These are phyloP conservation scores for Cryphonectria naterciae DNA, from an alignment of 2,329 filamentous ascomycete species.

Conservation along the genomic window DNA sequence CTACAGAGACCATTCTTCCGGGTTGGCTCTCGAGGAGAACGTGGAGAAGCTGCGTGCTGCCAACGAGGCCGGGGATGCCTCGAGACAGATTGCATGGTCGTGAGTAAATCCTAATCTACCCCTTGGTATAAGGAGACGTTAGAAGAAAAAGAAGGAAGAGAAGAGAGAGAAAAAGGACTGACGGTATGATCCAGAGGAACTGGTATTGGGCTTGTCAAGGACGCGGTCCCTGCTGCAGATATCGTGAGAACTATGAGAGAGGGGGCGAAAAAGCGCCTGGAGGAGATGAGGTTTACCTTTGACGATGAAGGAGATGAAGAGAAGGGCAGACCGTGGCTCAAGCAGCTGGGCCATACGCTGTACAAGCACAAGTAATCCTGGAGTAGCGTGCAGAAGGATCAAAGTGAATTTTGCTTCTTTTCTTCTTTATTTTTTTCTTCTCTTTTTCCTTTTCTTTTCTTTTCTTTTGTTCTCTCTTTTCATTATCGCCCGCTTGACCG, in stretches of 20 bases:
- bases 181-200: slow-evolving; percentile 40
- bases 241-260: slow-evolving; percentile 49
- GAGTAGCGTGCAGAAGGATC: not conserved
- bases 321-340: slow-evolving; percentile 27
- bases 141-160: not conserved
- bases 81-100: slow-evolving; percentile 44
- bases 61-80: slow-evolving; percentile 38
- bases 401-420: not conserved
- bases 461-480: not conserved
- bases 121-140: not conserved
- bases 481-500: not conserved
- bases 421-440: not conserved
- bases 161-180: not conserved
- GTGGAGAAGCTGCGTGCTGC: slow-evolving; percentile 43
- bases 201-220: slow-evolving; percentile 50
- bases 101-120: slow-evolving; percentile 26
- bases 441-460: too few species aligned
- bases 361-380: slow-evolving; percentile 26
- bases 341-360: slow-evolving; percentile 27
- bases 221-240: slow-evolving; percentile 45
- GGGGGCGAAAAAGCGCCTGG: slow-evolving; percentile 42
- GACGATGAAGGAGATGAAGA: slow-evolving; percentile 27
- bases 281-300: slow-evolving; percentile 33
- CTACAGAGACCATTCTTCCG: slow-evolving; percentile 45
- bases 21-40: slow-evolving; percentile 49